phyloP scores from a whole-genome alignment of 2,329 filamentous ascomycete species.

The Didymella exigua region DNA sequence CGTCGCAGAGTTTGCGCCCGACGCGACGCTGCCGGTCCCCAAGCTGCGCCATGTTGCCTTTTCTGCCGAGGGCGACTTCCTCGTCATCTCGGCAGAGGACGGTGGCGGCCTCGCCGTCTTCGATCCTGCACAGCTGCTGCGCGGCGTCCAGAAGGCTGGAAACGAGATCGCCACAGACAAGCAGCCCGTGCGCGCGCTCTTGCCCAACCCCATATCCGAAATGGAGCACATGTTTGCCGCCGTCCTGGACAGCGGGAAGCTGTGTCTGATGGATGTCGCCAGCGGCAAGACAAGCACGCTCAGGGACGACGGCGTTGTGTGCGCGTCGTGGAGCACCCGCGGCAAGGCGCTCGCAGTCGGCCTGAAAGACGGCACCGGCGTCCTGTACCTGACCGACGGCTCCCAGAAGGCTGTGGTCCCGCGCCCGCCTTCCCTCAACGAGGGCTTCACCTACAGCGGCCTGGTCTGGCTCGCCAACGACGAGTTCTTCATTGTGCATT shows the following conservation, averaged over 20 bases:
- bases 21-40: conserved; percentile 73
- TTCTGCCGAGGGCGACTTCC: conserved; percentile 82
- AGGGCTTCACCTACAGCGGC: conserved; percentile 73
- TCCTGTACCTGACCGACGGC: conserved; percentile 84
- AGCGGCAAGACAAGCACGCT: conserved; percentile 61
- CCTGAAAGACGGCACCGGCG: conserved; percentile 76
- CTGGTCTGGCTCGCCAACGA: conserved; percentile 89
- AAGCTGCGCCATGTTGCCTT: conserved; percentile 89
- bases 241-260: conserved; percentile 78
- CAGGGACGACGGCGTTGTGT: conserved; percentile 77
- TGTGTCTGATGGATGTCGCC: conserved; percentile 79
- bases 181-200: conserved; percentile 72
- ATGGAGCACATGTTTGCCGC: conserved; percentile 78
- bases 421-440: conserved; percentile 69
- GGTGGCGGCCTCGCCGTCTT: conserved; percentile 82
- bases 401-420: conserved; percentile 78
- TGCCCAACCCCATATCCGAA: conserved; percentile 79
- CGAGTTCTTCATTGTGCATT: conserved; percentile 78
- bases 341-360: conserved; percentile 94
- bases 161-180: conserved; percentile 80
- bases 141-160: conserved; percentile 65
- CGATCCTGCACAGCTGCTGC: conserved; percentile 71
- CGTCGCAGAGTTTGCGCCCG: conserved; percentile 72
- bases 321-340: conserved; percentile 86
- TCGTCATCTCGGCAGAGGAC: conserved; percentile 81